Evolutionary conservation across 805 yeast genomes (phyloP).

Genomic region (Pichia nanzhaoensis): DNA sequence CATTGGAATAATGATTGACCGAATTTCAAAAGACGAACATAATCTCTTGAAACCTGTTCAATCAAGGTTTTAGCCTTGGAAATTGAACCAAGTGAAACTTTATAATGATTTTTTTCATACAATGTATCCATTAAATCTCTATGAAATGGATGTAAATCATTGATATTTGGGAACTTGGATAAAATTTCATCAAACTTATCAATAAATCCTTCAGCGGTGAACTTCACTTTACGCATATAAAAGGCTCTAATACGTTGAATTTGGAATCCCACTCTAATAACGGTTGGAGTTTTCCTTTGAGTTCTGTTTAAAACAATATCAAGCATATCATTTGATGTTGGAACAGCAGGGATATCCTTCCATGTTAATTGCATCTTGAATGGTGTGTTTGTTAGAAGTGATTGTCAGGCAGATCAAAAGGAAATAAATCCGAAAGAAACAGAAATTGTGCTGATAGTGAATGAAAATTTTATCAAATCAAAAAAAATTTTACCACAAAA

Average conservation of each 20-base stretch:
- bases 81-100: slow-evolving; percentile 90
- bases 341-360: slow-evolving; percentile 97
- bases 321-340: slow-evolving; percentile 85
- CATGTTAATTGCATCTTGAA: slow-evolving; percentile 85
- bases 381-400: background rate
- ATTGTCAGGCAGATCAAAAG: too few relatives aligned
- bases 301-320: slow-evolving; percentile 96
- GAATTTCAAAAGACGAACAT: slow-evolving; percentile 85
- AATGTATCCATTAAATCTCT: slow-evolving; percentile 96
- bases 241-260: slow-evolving; percentile 95
- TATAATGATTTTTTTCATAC: slow-evolving; percentile 96
- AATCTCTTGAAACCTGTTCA: slow-evolving; percentile 95
- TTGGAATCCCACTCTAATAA: slow-evolving; percentile 91
- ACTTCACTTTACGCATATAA: slow-evolving; percentile 96
- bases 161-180: slow-evolving; percentile 89
- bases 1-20: slow-evolving; percentile 98
- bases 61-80: slow-evolving; percentile 89
- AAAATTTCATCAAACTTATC: slow-evolving; percentile 87
- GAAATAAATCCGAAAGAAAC: background rate
- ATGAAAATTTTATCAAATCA: background rate
- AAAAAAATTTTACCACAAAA: too few relatives aligned
- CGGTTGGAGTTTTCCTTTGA: slow-evolving; percentile 99
- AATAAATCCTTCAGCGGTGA: slow-evolving; percentile 90
- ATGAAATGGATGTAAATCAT: slow-evolving; percentile 98
- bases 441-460: background rate